Evolutionary conservation across 31 red algal genomes (phyloP).

Genomic region (Endocladia muricata): DNA sequence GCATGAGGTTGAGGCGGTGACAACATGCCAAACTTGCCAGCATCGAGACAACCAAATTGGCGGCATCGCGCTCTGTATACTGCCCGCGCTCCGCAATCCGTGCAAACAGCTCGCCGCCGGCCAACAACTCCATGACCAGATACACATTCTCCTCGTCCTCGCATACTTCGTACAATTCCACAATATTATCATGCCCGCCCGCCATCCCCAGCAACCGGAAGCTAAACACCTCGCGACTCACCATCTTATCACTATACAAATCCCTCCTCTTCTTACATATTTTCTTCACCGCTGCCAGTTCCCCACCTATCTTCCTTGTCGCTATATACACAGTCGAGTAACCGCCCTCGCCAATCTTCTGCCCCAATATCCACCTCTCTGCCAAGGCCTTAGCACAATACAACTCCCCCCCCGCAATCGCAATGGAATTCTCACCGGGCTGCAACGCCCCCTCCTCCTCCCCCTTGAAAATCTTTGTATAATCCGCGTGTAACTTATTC

Average conservation of each 20-base stretch:
- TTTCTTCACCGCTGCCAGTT: constrained; percentile 66
- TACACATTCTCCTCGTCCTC: constrained; percentile 82
- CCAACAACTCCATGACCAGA: constrained; percentile 83
- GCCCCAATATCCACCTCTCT: constrained; percentile 36
- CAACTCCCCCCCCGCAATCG: constrained; percentile 64
- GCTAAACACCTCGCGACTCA: constrained; percentile 68
- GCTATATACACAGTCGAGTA: constrained; percentile 43
- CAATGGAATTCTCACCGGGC: constrained; percentile 51
- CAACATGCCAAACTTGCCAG: constrained; percentile 78
- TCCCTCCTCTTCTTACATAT: constrained; percentile 61
- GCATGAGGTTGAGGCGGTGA: constrained; percentile 81
- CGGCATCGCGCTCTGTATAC: constrained; percentile 81
- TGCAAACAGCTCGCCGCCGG: constrained; percentile 88
- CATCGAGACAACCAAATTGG: constrained; percentile 69
- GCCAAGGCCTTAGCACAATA: constrained; percentile 34
- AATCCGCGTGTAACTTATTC: constrained; percentile 52
- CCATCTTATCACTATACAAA: constrained; percentile 51
- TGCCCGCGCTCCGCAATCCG: constrained; percentile 70
- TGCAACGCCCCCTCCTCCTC: constrained; percentile 14
- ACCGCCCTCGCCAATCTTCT: constrained; percentile 72
- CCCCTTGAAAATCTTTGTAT: constrained; percentile 44
- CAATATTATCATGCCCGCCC: constrained; percentile 76
- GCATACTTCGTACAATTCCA: constrained; percentile 74
- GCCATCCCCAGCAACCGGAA: constrained; percentile 63
- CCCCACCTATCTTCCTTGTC: constrained; percentile 23